phyloP scores from a whole-genome alignment of 78 protist genomes.

The Planoprotostelium fungivorum region DNA sequence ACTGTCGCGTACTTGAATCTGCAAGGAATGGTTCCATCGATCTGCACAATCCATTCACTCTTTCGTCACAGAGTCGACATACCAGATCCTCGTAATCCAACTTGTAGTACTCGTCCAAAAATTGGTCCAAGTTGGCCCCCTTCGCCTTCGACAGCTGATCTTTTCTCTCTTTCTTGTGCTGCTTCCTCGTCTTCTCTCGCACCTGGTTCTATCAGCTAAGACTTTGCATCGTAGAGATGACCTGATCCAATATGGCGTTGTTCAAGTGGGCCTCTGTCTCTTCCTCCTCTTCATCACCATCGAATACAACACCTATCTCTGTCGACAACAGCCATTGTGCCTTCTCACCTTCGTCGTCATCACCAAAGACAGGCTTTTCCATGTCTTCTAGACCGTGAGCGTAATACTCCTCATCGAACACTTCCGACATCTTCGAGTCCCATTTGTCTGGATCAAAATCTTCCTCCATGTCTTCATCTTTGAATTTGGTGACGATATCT shows the following conservation, averaged over 20 bases:
- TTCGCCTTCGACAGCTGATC: background rate
- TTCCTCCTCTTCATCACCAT: background rate
- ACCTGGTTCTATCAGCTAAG: background rate
- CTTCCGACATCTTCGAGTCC: background rate
- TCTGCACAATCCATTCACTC: background rate
- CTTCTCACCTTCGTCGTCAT: background rate
- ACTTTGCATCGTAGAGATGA: background rate
- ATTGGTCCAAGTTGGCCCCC: conserved; percentile 12
- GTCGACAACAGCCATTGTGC: no score
- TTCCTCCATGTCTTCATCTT: background rate
- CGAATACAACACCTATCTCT: background rate
- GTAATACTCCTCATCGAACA: background rate
- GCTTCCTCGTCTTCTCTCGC: background rate
- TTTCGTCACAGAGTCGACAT: background rate
- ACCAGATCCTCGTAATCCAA: conserved; percentile 59
- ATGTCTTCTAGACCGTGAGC: background rate
- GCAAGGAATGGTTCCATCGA: background rate
- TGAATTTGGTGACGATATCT: background rate
- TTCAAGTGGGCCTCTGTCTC: background rate
- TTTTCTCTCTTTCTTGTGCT: background rate
- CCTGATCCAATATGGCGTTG: background rate
- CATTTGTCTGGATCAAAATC: background rate
- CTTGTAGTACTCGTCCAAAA: conserved; percentile 50
- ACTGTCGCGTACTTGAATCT: background rate
- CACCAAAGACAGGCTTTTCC: background rate